Evolutionary conservation across 306 rosid species (phyloP), one percentile per base, ranked within the genome.

Genomic region (Cicer pinnatifidum): DNA sequence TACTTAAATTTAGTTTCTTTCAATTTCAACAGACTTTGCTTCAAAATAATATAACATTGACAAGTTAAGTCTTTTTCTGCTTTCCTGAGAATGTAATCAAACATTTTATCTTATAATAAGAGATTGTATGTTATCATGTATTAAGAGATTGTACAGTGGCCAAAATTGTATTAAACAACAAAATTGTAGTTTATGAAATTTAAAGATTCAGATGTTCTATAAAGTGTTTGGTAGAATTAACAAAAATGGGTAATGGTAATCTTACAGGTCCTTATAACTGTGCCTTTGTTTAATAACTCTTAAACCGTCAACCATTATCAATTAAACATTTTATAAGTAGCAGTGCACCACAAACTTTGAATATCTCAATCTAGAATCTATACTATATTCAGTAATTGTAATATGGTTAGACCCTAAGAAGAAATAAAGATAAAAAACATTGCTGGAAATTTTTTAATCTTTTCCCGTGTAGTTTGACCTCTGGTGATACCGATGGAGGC

Each of bases 31-130:
- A 11, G 65, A 44, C 37, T 39, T 20, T 72, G 60, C 11, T 45
- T 72, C 35, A 43, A 58, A 53, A 65, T 66, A 47, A 53, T 7
- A 67, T 53, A 77, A 41, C 57, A 38, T 53, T 11, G 20, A 47
- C 17, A 19, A 56, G 33, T 51, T 3, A 12, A 12, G 56, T 44
- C 33, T 70, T 19, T 69, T 73, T 74, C 46, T 5, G 7, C 58
- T 68, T 44, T 60, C 43, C 58, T 54, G 64, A 64, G 62, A 63
- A 72, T 48, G 69, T 57, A 23, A 41, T 76, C 46, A 50, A 57
- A 50, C 58, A 66, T 48, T 71, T 66, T 73, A 76, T 66, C 57
- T 52, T 61, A 17, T 51, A 61, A 67, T 38, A 19, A 76, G 63
- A 71, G 56, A 76, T 47, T 47, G 71, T 51, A 39, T 38, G 20